These are phyloP conservation scores for Amanita exitialis DNA, from an alignment of 768 basidiomycete genomes.

Conservation along the genomic window DNA sequence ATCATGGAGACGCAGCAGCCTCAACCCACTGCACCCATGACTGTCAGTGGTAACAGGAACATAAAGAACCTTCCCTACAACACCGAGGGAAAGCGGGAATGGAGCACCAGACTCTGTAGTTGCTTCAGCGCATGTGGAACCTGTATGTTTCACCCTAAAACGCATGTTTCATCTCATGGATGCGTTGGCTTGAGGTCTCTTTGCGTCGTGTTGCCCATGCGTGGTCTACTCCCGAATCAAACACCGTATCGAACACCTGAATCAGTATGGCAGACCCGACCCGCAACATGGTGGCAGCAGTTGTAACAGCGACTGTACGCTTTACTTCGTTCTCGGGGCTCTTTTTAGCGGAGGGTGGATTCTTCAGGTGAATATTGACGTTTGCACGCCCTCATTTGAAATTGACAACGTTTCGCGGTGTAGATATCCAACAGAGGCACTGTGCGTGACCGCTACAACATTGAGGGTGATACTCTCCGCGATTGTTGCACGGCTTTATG, in stretches of 20 bases:
- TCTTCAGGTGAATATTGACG: slow-evolving; percentile 23
- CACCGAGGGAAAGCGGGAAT: too few relatives aligned
- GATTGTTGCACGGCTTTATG: slow-evolving; percentile 32
- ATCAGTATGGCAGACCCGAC: slow-evolving; percentile 23
- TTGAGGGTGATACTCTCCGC: slow-evolving; percentile 30
- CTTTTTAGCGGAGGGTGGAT: slow-evolving; percentile 25
- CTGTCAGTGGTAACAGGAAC: too few relatives aligned
- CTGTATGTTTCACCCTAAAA: too few relatives aligned
- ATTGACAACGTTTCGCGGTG: not conserved
- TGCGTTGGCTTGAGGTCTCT: slow-evolving; percentile 16
- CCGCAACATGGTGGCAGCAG: slow-evolving; percentile 23
- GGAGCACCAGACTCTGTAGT: too few relatives aligned
- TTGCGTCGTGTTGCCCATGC: slow-evolving; percentile 32
- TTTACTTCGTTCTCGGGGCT: slow-evolving; percentile 21
- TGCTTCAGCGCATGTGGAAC: too few relatives aligned
- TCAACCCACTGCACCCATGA: too few relatives aligned
- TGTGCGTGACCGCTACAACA: slow-evolving; percentile 33
- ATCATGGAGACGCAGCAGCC: too few relatives aligned
- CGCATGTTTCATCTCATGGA: too few relatives aligned
- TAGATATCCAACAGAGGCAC: slow-evolving; percentile 25
- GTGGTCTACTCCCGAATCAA: slow-evolving; percentile 29
- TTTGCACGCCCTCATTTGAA: not conserved
- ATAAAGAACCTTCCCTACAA: too few relatives aligned
- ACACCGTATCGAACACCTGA: slow-evolving; percentile 5
- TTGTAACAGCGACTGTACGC: slow-evolving; percentile 25